A percentile compares a stretch with the other conserved stretches of the same genome.
phyloP scores from a whole-genome alignment of 2,329 filamentous ascomycete species.

The Microcera coccophila region DNA sequence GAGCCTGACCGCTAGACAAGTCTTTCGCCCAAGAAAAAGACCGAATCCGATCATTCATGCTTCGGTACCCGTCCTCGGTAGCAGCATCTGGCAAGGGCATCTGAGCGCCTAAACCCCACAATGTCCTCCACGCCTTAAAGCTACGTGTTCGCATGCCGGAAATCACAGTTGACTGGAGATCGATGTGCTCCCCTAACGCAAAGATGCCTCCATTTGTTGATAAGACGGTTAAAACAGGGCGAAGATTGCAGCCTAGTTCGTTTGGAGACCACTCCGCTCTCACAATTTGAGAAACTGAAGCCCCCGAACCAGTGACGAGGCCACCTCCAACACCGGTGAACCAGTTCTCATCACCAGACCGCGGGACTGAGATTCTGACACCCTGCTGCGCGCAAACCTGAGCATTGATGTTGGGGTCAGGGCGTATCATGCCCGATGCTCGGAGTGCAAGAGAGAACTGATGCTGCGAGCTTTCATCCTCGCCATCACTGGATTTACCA shows the following conservation, averaged over 20 bases:
- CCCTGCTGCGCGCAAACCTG: slow-evolving; percentile 41
- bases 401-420: slow-evolving; percentile 43
- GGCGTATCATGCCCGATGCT: slow-evolving; percentile 33
- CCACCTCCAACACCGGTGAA: slow-evolving; percentile 44
- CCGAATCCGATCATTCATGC: slow-evolving; percentile 44
- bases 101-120: slow-evolving; percentile 54
- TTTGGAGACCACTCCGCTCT: slow-evolving; percentile 54
- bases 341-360: slow-evolving; percentile 26
- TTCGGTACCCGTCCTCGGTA: slow-evolving; percentile 29
- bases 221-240: slow-evolving; percentile 50
- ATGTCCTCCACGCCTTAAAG: slow-evolving; percentile 49
- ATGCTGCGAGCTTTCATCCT: slow-evolving; percentile 25
- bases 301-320: slow-evolving; percentile 45
- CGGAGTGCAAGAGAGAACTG: slow-evolving; percentile 35
- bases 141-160: slow-evolving; percentile 35
- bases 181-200: slow-evolving; percentile 48
- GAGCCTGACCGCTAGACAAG: slow-evolving; percentile 37
- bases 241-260: slow-evolving; percentile 52
- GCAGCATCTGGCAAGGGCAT: slow-evolving; percentile 45
- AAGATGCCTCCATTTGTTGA: slow-evolving; percentile 48
- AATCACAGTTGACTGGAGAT: slow-evolving; percentile 24
- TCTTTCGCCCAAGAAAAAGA: slow-evolving; percentile 53
- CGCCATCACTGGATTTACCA: slow-evolving; percentile 24
- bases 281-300: slow-evolving; percentile 52
- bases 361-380: slow-evolving; percentile 28